Base-by-base conservation (phyloP, 352 stramenopile species). In the Phytophthora ramorum region DNA sequence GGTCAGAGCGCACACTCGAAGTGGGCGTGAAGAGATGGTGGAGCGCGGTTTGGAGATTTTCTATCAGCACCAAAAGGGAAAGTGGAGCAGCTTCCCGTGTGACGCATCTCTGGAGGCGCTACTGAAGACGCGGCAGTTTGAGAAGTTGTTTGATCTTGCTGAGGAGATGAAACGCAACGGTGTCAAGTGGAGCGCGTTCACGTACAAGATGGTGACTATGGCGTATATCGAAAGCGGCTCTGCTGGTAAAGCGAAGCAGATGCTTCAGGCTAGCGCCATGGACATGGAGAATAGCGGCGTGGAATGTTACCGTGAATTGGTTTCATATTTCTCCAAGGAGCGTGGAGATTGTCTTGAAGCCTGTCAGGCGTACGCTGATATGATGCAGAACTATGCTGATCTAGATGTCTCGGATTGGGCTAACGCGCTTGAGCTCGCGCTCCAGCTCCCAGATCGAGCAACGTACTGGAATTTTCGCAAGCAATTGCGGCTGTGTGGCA, bases 391-490 rank as follows among this genome's bases (percentile, higher is more conserved):
- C 51, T 81, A 81, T 35, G 41, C 73, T 12, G 63, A 66, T 1
- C 49, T 89, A 58, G 76, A 75, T 40, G 59, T 64, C 3, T 58
- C 71, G 7, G 82, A 91, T 57, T 90, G 80, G 82, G 52, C 59
- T 32, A 79, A 71, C 17, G 75, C 79, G 30, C 70, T 92, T 1
- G 66, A 63, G 9, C 56, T 70, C 30, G 60, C 83, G 16, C 52
- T 89, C 43, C 44, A 75, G 37, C 67, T 89, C 45, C 65, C 65
- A 17, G 81, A 90, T 63, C 71, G 66, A 47, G 57, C 73, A 34
- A 44, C 78, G 12, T 92, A 91, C 61, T 91, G 78, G 78, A 76
- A 81, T 46, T 86, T 91, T 55, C 79, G 80, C 24, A 60, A 32
- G n/a, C 26, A 50, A 19, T 28, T 59, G 52, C 14, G 26, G 22